Evolutionary conservation across 192 early-diverging fungal species (phyloP).

Genomic region (Podila clonocystis): DNA sequence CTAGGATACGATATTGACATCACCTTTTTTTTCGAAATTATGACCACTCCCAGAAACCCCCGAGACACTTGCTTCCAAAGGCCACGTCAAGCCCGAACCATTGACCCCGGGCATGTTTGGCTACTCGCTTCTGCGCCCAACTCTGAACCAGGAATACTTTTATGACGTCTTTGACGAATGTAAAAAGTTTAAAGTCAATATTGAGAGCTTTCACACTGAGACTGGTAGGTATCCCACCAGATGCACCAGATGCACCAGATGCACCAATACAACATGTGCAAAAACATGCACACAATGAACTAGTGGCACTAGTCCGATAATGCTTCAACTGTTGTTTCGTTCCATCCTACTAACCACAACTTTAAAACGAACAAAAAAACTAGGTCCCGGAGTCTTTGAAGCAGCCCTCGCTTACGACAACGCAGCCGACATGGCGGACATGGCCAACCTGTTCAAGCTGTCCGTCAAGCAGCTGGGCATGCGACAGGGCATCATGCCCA

Average conservation of each 20-base stretch:
- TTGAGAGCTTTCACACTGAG: slow-evolving; percentile 84
- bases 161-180: slow-evolving; percentile 73
- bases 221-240: slow-evolving; percentile 56
- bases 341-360: no score
- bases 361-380: no score
- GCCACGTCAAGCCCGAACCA: slow-evolving; percentile 60
- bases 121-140: slow-evolving; percentile 74
- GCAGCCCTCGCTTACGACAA: slow-evolving; percentile 74
- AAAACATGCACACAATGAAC: no score
- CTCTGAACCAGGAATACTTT: slow-evolving; percentile 73
- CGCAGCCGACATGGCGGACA: slow-evolving; percentile 69
- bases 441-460: slow-evolving; percentile 81
- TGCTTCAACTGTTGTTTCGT: no score
- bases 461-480: slow-evolving; percentile 75
- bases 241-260: no score
- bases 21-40: no score
- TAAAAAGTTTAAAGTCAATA: slow-evolving; percentile 62
- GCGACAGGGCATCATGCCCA: slow-evolving; percentile 72
- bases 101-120: slow-evolving; percentile 86
- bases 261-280: no score
- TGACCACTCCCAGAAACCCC: slow-evolving; percentile 62
- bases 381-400: slow-evolving; percentile 83
- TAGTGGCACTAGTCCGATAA: no score
- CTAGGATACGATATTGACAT: no score
- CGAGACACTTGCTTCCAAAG: slow-evolving; percentile 67